phyloP scores from a whole-genome alignment of 805 yeast species.

The Kodamaea nitidulidarum region DNA sequence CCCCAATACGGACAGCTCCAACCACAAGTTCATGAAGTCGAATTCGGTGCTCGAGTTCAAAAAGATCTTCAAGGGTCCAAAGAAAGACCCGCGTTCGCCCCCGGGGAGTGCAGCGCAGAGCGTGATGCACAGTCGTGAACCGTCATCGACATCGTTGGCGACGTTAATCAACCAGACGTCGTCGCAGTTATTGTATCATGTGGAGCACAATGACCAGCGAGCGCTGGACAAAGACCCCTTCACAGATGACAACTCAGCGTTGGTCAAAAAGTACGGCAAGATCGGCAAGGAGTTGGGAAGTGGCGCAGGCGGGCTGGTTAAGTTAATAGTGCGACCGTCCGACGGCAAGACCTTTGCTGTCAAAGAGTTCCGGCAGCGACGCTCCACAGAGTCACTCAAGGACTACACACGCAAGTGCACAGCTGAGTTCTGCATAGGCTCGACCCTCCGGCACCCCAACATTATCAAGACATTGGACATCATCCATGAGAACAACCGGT shows the following conservation, averaged over 20 bases:
- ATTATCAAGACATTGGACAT: conserved; percentile 74
- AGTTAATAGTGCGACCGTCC: conserved; percentile 60
- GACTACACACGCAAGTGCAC: conserved; percentile 85
- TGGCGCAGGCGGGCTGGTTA: conserved; percentile 88
- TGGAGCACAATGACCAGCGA: conserved; percentile 28
- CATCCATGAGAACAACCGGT: conserved; percentile 66
- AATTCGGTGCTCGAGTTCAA: conserved; percentile 68
- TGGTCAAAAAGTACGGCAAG: conserved; percentile 60
- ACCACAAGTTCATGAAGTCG: conserved; percentile 31
- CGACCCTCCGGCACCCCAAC: conserved; percentile 77
- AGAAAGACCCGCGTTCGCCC: conserved; percentile 11
- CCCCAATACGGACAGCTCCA: conserved; percentile 14
- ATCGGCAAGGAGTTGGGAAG: conserved; percentile 74
- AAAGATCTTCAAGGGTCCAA: conserved; percentile 63
- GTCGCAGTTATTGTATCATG: conserved; percentile 33
- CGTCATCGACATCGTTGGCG: conserved; percentile 34
- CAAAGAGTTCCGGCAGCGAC: conserved; percentile 71
- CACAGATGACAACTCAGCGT: conserved; percentile 30
- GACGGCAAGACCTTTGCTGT: conserved; percentile 78
- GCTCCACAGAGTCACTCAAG: conserved; percentile 64
- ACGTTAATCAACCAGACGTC: conserved; percentile 35
- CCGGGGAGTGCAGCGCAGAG: conserved; percentile 7
- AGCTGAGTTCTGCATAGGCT: conserved; percentile 85
- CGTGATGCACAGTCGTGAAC: conserved; percentile 24
- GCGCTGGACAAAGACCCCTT: conserved; percentile 28